phyloP scores from a whole-genome alignment of 2,329 filamentous ascomycete species.

The Pseudogymnoascus destructans region DNA sequence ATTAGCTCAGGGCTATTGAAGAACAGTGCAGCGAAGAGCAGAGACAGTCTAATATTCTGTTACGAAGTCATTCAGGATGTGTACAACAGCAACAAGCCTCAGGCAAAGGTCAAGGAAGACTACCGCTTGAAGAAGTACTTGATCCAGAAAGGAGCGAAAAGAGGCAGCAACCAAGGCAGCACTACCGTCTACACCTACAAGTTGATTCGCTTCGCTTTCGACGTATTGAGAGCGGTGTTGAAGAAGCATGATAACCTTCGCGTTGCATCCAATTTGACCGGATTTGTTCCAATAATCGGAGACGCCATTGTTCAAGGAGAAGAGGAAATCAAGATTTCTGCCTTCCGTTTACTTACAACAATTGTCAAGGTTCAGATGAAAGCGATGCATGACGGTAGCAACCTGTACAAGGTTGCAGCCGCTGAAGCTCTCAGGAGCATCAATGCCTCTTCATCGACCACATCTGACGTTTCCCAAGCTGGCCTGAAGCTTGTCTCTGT shows the following conservation, averaged over 20 bases:
- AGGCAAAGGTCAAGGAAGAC: slow-evolving; percentile 42
- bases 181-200: slow-evolving; percentile 78
- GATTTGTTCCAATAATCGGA: slow-evolving; percentile 79
- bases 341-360: slow-evolving; percentile 71
- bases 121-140: slow-evolving; percentile 60
- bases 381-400: slow-evolving; percentile 49
- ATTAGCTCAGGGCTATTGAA: slow-evolving; percentile 72
- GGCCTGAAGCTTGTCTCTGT: slow-evolving; percentile 79
- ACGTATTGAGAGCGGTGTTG: slow-evolving; percentile 72
- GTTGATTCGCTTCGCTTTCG: slow-evolving; percentile 74
- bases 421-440: slow-evolving; percentile 76
- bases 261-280: slow-evolving; percentile 64
- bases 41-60: slow-evolving; percentile 82
- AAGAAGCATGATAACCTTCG: slow-evolving; percentile 74
- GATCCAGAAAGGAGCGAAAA: slow-evolving; percentile 66
- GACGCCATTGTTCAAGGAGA: slow-evolving; percentile 74
- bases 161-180: slow-evolving; percentile 54
- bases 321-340: slow-evolving; percentile 84
- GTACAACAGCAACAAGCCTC: slow-evolving; percentile 49
- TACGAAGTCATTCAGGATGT: slow-evolving; percentile 87
- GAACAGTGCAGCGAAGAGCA: slow-evolving; percentile 65
- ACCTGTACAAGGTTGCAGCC: slow-evolving; percentile 61
- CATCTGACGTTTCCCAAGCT: slow-evolving; percentile 73
- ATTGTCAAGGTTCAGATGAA: slow-evolving; percentile 73
- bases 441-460: slow-evolving; percentile 62